Evolutionary conservation across 495 filamentous ascomycete genomes (phyloP).

Genomic region (Xylaria flabelliformis): DNA sequence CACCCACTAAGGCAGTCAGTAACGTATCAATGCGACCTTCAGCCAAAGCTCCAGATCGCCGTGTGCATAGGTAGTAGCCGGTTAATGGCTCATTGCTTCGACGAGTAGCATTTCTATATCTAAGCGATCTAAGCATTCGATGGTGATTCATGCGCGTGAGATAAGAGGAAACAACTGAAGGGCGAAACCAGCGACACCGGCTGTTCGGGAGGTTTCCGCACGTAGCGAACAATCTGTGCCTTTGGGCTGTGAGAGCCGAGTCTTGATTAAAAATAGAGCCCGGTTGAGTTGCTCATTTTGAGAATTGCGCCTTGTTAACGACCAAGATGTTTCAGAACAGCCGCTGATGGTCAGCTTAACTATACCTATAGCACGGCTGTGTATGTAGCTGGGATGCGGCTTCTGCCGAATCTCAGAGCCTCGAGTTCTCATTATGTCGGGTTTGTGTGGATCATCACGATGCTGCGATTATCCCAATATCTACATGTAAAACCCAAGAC

Average conservation of each 20-base stretch:
- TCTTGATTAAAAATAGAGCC: neutral
- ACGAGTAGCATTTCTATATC: slow-evolving; percentile 13
- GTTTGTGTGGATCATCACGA: neutral
- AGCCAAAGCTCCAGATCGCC: slow-evolving; percentile 12
- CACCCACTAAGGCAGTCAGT: slow-evolving; percentile 10
- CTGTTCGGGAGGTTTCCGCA: neutral
- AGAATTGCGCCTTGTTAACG: neutral
- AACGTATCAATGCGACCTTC: neutral
- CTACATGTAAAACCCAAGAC: neutral
- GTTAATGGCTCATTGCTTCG: slow-evolving; percentile 12
- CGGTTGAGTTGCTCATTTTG: neutral
- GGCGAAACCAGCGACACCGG: neutral
- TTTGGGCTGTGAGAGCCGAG: neutral
- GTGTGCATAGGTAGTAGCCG: neutral
- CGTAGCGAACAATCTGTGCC: neutral
- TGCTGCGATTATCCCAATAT: neutral
- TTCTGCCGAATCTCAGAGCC: neutral
- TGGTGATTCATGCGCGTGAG: slow-evolving; percentile 3
- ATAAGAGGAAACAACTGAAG: neutral
- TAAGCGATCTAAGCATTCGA: slow-evolving; percentile 8
- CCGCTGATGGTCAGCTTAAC: slow-evolving; percentile 9
- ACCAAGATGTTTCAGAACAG: slow-evolving; percentile 11
- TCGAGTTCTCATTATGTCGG: neutral
- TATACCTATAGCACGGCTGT: neutral
- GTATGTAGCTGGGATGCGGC: slow-evolving; percentile 1